phyloP scores from a whole-genome alignment of 352 stramenopile species.

The Globisporangium acanthophoron region DNA sequence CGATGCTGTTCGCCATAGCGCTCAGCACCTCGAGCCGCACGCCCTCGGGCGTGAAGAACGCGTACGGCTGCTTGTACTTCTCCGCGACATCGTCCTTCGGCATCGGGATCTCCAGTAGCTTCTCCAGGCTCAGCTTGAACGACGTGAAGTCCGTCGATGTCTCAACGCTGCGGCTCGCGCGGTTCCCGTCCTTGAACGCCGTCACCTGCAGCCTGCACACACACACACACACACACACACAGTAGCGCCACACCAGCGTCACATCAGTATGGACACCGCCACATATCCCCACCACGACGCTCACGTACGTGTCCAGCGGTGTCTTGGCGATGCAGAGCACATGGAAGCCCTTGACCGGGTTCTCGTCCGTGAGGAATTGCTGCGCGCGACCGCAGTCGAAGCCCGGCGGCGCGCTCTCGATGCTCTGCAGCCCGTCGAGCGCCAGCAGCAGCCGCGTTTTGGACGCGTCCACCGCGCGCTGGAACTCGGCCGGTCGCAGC shows the following conservation, averaged over 20 bases:
- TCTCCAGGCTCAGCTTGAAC: constrained; percentile 32
- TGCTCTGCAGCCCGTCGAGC: constrained; percentile 10
- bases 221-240: not conserved
- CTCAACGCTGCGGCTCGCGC: constrained; percentile 19
- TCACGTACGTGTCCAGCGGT: constrained; percentile 32
- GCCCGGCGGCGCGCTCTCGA: constrained; percentile 6
- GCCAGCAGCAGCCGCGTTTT: constrained; percentile 12
- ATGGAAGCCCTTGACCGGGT: constrained; percentile 65
- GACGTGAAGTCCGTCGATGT: constrained; percentile 26
- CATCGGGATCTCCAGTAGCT: constrained; percentile 29
- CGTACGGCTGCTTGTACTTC: constrained; percentile 66
- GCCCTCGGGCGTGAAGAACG: constrained; percentile 57
- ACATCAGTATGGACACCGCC: not conserved
- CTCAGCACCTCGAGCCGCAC: constrained; percentile 37
- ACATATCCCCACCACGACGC: no score
- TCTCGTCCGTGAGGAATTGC: constrained; percentile 47
- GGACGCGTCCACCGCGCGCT: constrained; percentile 8
- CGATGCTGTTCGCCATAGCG: constrained; percentile 36
- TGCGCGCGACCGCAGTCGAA: constrained; percentile 34
- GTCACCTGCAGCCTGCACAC: constrained; percentile 33
- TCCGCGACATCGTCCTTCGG: constrained; percentile 20
- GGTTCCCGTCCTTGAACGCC: constrained; percentile 58
- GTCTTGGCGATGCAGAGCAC: constrained; percentile 55
- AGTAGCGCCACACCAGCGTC: no score
- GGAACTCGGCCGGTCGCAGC: constrained; percentile 8